Conservation (phyloP, 345 rosid genomes). For the Eucalyptus rudis region DNA sequence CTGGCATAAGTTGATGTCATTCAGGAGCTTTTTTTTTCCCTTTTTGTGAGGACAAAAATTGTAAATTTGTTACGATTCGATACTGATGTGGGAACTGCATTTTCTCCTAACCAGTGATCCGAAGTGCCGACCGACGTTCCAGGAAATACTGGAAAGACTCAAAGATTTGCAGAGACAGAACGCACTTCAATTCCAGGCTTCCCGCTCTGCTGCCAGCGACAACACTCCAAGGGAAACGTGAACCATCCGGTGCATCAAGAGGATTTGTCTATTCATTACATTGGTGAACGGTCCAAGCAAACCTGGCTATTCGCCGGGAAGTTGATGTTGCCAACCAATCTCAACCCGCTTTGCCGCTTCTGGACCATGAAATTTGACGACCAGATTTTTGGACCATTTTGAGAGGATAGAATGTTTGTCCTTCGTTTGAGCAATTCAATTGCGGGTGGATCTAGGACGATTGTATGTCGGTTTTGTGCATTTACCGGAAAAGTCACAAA, state of each 20-base stretch:
- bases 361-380: neutral
- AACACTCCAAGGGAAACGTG: constrained; percentile 13
- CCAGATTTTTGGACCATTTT: neutral
- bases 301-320: neutral
- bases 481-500: neutral
- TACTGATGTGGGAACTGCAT: neutral
- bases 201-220: constrained; percentile 36
- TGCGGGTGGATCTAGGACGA: neutral
- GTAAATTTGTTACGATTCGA: neutral
- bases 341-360: neutral
- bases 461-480: neutral
- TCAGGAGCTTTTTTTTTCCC: neutral
- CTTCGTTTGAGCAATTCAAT: neutral
- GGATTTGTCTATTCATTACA: neutral
- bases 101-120: constrained; percentile 49
- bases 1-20: neutral
- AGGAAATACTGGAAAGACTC: constrained; percentile 70
- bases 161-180: constrained; percentile 72
- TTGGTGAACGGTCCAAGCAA: neutral
- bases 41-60: neutral
- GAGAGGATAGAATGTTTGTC: neutral
- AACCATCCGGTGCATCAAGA: neutral
- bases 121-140: constrained; percentile 64
- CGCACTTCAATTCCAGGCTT: constrained; percentile 52
- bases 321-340: neutral